These are phyloP conservation scores for Naganishia randhawae DNA, from an alignment of 768 basidiomycete species.

Conservation along the genomic window DNA sequence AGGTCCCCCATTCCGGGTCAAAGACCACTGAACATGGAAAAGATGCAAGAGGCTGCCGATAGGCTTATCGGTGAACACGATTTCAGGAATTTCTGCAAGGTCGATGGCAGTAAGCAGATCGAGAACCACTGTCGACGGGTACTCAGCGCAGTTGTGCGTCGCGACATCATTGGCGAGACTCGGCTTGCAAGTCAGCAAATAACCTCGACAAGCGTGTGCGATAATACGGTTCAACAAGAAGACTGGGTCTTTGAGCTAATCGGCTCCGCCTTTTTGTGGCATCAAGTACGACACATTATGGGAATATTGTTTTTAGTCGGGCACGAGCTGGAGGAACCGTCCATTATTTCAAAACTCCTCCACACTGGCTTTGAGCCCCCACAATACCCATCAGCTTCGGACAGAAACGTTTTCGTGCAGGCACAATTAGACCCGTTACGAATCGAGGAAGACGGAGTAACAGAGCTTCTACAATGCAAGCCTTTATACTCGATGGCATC, in stretches of 20 bases:
- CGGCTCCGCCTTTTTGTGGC: conserved; percentile 86
- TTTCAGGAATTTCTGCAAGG: conserved; percentile 90
- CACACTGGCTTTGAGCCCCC: conserved; percentile 60
- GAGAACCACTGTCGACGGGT: conserved; percentile 70
- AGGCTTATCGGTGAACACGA: conserved; percentile 83
- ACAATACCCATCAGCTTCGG: conserved; percentile 44
- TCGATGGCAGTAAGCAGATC: conserved; percentile 88
- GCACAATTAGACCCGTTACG: conserved; percentile 2
- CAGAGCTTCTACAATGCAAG: conserved; percentile 53
- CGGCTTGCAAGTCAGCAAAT: not conserved
- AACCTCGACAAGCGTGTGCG: not conserved
- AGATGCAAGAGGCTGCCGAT: conserved; percentile 71
- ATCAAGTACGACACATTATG: conserved; percentile 94
- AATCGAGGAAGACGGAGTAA: conserved; percentile 3
- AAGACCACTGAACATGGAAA: conserved; percentile 60
- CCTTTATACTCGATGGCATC: conserved; percentile 94
- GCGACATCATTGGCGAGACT: not conserved
- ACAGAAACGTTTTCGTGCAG: conserved; percentile 41
- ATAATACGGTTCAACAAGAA: conserved; percentile 34
- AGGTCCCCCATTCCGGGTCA: conserved; percentile 47
- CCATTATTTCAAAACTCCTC: conserved; percentile 67
- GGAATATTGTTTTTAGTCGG: conserved; percentile 85
- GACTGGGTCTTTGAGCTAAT: conserved; percentile 76
- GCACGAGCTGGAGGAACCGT: conserved; percentile 68
- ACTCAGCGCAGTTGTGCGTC: conserved; percentile 55